Evolutionary conservation across 129 eudicot species (phyloP).

Genomic region (Ambrosia artemisiifolia): DNA sequence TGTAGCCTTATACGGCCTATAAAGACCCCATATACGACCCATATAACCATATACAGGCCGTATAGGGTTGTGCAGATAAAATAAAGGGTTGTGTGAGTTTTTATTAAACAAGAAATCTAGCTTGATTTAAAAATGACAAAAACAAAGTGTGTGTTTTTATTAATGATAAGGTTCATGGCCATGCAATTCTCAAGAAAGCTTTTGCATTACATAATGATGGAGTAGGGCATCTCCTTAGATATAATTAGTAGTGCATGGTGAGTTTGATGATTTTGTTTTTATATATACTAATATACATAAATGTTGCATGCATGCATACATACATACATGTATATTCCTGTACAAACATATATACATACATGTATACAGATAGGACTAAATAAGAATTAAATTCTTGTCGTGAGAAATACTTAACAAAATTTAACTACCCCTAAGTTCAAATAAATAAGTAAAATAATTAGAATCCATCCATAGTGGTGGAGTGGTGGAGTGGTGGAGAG

Average conservation of each 20-base stretch:
- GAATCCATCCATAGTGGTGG: too few species aligned
- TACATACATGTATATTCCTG: neutral
- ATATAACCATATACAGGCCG: too few species aligned
- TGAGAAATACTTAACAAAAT: too few species aligned
- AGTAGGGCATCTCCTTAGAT: constrained; percentile 7
- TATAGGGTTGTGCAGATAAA: too few species aligned
- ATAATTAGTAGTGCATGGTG: constrained; percentile 11
- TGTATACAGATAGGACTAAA: too few species aligned
- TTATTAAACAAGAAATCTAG: neutral
- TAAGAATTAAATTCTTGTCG: neutral
- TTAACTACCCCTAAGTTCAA: neutral
- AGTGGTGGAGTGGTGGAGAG: too few species aligned
- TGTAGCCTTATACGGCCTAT: too few species aligned
- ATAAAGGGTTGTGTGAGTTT: too few species aligned
- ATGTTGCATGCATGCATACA: neutral
- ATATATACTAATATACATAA: neutral
- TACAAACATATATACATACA: neutral
- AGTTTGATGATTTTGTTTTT: constrained; percentile 1
- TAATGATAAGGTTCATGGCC: constrained; percentile 13
- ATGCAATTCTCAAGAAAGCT: constrained; percentile 17
- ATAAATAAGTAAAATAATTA: neutral
- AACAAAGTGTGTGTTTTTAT: neutral
- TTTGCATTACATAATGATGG: constrained; percentile 13
- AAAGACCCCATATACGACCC: too few species aligned
- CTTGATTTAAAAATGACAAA: neutral